phyloP scores from a whole-genome alignment of 1,139 yeast species.

The Saccharomycopsis phalli region DNA sequence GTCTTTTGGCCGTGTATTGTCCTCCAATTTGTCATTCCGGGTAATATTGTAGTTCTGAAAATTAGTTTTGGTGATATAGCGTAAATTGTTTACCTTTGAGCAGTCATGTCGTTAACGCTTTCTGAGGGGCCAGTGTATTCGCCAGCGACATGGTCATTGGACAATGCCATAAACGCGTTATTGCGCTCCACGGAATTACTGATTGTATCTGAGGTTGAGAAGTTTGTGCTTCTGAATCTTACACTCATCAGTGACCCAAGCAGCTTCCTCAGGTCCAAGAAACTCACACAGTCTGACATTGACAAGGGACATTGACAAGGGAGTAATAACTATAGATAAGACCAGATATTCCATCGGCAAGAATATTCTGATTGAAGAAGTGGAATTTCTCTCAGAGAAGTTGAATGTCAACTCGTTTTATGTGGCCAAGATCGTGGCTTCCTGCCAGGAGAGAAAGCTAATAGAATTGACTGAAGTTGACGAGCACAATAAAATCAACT shows the following conservation, averaged over 20 bases:
- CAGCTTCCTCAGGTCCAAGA: not conserved
- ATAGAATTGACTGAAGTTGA: conserved; percentile 6
- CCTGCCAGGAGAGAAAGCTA: conserved; percentile 7
- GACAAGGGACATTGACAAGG: conserved; percentile 5
- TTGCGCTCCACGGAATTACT: conserved; percentile 7
- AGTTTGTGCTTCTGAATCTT: conserved; percentile 7
- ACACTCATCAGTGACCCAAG: conserved; percentile 10
- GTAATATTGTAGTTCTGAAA: not conserved
- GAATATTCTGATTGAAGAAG: conserved; percentile 2
- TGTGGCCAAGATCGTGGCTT: conserved; percentile 6
- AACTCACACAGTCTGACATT: conserved; percentile 2
- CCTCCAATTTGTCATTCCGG: not conserved
- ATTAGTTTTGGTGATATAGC: not conserved
- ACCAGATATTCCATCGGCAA: not conserved
- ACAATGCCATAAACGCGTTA: conserved; percentile 12
- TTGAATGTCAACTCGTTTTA: conserved; percentile 10
- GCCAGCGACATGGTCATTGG: conserved; percentile 17
- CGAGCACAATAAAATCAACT: conserved; percentile 1
- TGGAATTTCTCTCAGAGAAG: conserved; percentile 9
- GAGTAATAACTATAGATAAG: conserved; percentile 1
- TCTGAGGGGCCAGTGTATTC: not conserved
- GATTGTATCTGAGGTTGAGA: conserved; percentile 6
- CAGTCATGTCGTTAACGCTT: not conserved
- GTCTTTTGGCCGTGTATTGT: too few species aligned
- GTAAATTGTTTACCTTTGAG: too few species aligned